Percentiles rank a stretch among this genome's conserved stretches.
Conservation (phyloP, 2,329 filamentous ascomycete species). For the Monosporascus sp. region DNA sequence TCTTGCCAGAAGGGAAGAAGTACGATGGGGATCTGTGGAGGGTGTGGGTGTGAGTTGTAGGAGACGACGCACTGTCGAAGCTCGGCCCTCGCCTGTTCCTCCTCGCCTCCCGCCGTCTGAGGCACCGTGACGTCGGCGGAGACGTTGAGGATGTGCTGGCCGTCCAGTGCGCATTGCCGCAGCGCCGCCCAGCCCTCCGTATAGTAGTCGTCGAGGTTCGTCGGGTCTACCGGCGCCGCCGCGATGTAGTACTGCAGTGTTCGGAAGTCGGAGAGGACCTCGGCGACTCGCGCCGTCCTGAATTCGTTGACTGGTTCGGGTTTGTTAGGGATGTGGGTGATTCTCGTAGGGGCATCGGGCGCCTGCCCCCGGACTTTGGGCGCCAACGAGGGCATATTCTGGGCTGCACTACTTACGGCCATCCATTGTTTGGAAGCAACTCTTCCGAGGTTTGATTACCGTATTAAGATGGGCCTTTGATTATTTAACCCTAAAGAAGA, state of each 20-base stretch:
- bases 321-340: slow-evolving; percentile 11
- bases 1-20: not conserved
- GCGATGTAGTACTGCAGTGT: slow-evolving; percentile 60
- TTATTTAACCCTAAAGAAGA: no score
- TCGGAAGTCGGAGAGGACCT: slow-evolving; percentile 58
- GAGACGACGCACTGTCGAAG: slow-evolving; percentile 51
- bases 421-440: slow-evolving; percentile 19
- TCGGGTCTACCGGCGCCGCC: slow-evolving; percentile 49
- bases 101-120: slow-evolving; percentile 44
- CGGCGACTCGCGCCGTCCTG: slow-evolving; percentile 55
- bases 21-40: not conserved
- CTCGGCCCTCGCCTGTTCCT: slow-evolving; percentile 59
- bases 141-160: slow-evolving; percentile 60
- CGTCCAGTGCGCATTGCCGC: slow-evolving; percentile 58
- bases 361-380: no score
- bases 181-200: slow-evolving; percentile 60
- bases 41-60: not conserved
- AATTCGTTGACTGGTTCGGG: slow-evolving; percentile 51
- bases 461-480: no score
- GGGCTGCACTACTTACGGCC: slow-evolving; percentile 22
- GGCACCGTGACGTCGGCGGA: slow-evolving; percentile 59
- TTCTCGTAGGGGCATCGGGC: no score
- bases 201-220: slow-evolving; percentile 54
- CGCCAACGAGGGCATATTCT: no score
- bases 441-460: no score